Base-by-base conservation (phyloP, 2,329 filamentous ascomycete genomes). In the Seiridium unicorne region DNA sequence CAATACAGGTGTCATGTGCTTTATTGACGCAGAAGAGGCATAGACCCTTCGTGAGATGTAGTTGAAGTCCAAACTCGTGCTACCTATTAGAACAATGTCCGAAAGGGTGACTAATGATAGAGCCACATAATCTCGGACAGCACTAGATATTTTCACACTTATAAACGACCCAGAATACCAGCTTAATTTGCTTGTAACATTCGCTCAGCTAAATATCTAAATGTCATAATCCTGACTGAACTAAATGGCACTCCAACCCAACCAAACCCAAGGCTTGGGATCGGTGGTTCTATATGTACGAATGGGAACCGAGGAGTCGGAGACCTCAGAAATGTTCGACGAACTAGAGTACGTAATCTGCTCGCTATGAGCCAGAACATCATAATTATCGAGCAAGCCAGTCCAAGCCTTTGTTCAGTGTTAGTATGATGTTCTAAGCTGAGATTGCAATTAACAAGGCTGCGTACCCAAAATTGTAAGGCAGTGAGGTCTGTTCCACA, bases 361-460 rank as follows among this genome's bases (percentile, higher is more conserved):
- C 38, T 58, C 55, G 46, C 55, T 36, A 31, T 58, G 51, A 2
- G 46, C 55, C n/a, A 58, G 55, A 26, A 58, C 34, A 46, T 58
- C 55, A 11, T 42, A 55, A 18, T 58, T 5, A 18, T 44, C 3
- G 46, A 51, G 32, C n/a, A 58, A 11, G 32, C 46, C 44, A 18
- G 26, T 34, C 32, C 32, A 42, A 34, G 32, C 55, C 46, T 26
- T 6, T 13, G 11, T n/a, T 35, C 18, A 10, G 10, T 47, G 40
- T 57, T 13, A 57, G 55, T 5, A 38, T 55, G 4, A 11, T 5
- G 31, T 26, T 26, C 9, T 3, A 46, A 35, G 7, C 11, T 5
- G 11, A 5, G 11, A 6, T 42, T 38, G 4, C 2, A 5, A 3
- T 7, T 13, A n/a, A 44, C 10, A 34, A 44, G 26, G 5, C 34